These are phyloP conservation scores for Botryobasidium botryosum DNA, from an alignment of 768 basidiomycete genomes.

Conservation along the genomic window DNA sequence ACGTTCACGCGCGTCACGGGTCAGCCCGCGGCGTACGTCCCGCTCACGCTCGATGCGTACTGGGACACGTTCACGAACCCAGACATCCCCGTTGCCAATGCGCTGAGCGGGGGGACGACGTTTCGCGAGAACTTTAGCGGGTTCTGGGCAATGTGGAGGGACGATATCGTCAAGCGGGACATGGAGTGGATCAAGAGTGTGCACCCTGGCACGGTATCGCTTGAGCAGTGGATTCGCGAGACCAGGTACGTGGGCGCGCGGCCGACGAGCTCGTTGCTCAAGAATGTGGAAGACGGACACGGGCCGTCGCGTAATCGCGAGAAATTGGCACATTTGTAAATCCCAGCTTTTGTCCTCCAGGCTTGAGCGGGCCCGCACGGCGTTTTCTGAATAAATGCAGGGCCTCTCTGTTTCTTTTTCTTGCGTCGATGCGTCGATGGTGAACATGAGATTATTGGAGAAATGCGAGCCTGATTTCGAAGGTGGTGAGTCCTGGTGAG, in stretches of 20 bases:
- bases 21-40: slow-evolving; percentile 20
- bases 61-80: slow-evolving; percentile 18
- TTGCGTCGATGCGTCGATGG: no score
- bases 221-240: slow-evolving; percentile 29
- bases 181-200: slow-evolving; percentile 28
- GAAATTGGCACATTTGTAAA: no score
- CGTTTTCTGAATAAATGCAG: no score
- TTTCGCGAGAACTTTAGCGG: slow-evolving; percentile 26
- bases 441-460: no score
- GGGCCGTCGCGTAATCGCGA: no score
- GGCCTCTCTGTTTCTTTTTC: no score
- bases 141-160: slow-evolving; percentile 29
- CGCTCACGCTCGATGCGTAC: slow-evolving; percentile 22
- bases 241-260: slow-evolving; percentile 19
- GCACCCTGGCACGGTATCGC: slow-evolving; percentile 22
- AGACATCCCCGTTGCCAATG: slow-evolving; percentile 21
- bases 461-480: no score
- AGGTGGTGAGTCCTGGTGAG: no score
- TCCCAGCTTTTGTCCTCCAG: no score
- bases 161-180: slow-evolving; percentile 28
- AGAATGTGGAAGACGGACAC: no score
- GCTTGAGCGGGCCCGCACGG: no score
- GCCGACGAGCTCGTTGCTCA: no score
- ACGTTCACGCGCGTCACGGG: slow-evolving; percentile 26
- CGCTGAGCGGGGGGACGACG: slow-evolving; percentile 18